Evolutionary conservation across 441 rosid species (phyloP).

Genomic region (Brassica hybrid): DNA sequence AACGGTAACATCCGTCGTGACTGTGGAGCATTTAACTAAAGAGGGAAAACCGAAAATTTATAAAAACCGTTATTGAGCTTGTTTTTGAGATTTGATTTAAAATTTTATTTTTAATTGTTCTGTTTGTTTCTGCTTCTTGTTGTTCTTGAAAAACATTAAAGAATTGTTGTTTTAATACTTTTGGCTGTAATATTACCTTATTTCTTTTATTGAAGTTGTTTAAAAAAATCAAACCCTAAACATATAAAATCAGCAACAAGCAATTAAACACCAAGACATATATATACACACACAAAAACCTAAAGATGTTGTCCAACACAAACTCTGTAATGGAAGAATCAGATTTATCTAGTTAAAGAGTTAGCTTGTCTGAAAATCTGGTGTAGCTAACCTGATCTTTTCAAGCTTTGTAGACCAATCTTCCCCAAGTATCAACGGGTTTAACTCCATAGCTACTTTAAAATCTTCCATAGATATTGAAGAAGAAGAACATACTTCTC

Average conservation of each 20-base stretch:
- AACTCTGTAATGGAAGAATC: constrained; percentile 29
- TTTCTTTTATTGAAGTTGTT: background rate
- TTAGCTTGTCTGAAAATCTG: constrained; percentile 38
- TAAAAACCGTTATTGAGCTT: background rate
- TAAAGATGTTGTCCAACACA: constrained; percentile 23
- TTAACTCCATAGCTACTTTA: constrained; percentile 53
- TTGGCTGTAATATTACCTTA: constrained; percentile 10
- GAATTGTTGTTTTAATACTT: background rate
- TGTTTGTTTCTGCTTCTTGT: constrained; percentile 30
- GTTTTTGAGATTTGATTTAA: constrained; percentile 27
- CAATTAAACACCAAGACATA: constrained; percentile 16
- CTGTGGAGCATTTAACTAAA: constrained; percentile 58
- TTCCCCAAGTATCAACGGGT: constrained; percentile 53
- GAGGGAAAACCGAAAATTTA: background rate
- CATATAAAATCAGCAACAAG: constrained; percentile 1
- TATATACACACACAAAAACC: constrained; percentile 13
- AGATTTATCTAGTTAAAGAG: constrained; percentile 12
- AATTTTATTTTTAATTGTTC: constrained; percentile 11
- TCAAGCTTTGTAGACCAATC: constrained; percentile 56
- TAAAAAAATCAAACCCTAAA: constrained; percentile 9
- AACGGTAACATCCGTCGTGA: constrained; percentile 74
- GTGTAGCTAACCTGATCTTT: constrained; percentile 42
- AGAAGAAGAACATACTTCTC: constrained; percentile 26
- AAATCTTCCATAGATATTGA: constrained; percentile 51
- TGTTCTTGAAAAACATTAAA: constrained; percentile 6